phyloP scores from a whole-genome alignment of 1,284 basidiomycete species.

The Boletus subluridellus region DNA sequence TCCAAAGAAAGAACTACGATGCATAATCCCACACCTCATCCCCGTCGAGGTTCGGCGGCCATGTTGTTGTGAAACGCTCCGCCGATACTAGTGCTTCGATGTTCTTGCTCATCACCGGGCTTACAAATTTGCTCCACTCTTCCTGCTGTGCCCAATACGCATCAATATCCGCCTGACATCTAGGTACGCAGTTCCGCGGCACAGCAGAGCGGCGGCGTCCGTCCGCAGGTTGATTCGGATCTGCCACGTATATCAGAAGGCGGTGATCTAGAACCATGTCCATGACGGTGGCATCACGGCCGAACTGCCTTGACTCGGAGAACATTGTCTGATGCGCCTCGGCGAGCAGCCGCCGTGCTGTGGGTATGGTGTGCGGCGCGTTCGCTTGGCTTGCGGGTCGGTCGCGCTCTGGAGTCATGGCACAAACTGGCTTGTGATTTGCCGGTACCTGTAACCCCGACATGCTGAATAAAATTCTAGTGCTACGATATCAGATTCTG shows the following conservation, averaged over 20 bases:
- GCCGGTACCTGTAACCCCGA: not conserved
- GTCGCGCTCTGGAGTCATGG: not conserved
- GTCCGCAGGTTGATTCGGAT: conserved; percentile 4
- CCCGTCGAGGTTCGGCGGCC: conserved; percentile 36
- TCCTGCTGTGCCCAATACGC: conserved; percentile 41
- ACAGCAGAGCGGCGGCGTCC: conserved; percentile 6
- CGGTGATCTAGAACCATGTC: conserved; percentile 39
- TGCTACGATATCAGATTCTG: not conserved
- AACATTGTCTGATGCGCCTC: conserved; percentile 30
- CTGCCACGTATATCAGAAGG: conserved; percentile 10
- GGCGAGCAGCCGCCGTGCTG: conserved; percentile 24
- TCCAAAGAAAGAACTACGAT: conserved; percentile 27
- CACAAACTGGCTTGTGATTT: conserved; percentile 1
- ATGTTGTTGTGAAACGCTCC: conserved; percentile 45
- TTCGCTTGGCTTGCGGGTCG: not conserved
- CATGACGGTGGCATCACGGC: conserved; percentile 36
- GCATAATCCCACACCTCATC: conserved; percentile 24
- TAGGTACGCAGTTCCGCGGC: conserved; percentile 30
- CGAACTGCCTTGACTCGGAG: conserved; percentile 23
- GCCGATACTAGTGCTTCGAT: conserved; percentile 38
- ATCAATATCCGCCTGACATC: conserved; percentile 29
- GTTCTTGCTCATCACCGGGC: conserved; percentile 21
- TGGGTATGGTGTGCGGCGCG: not conserved
- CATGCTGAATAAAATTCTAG: conserved; percentile 12
- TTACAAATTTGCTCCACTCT: conserved; percentile 15